Evolutionary conservation across 164 flowering plant genomes (phyloP), one percentile per base, ranked within the genome.

Genomic region (Paratinospora sagittata): DNA sequence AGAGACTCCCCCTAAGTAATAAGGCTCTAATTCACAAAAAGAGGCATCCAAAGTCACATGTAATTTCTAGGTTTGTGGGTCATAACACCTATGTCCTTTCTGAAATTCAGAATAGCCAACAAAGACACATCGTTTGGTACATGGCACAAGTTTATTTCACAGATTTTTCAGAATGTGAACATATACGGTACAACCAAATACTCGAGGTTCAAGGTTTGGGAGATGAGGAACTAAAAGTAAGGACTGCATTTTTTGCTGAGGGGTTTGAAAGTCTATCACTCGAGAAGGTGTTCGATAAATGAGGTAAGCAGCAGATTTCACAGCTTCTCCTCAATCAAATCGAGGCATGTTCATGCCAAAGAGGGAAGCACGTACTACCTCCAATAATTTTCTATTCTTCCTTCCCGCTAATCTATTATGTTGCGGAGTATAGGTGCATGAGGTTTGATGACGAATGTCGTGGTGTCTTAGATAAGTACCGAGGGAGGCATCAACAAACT

Each of bases 261-360:
- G 73, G 21, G 63, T 65, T 47, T 72, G 69, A 66, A 72, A 75
- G 19, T 65, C 70, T 34, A 65, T 16, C 0, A 73, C 72, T 33
- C 68, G 70, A 61, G 81, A 78, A 8, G 77, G 78, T 21, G 45
- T 65, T 26, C 67, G 55, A 62, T 71, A 74, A 8, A 74, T 73
- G 24, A 73, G 68, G 41, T 74, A 73, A 10, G 69, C 61, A 27
- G 61, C 68, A 33, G 65, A 74, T 49, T 77, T 77, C 33, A 77
- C 66, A 10, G 61, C 65, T 27, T 73, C 72, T 43, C 72, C 77
- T 74, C 75, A 71, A 71, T 67, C 68, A n/a, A 26, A 70, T 14
- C 60, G 47, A 36, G 66, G 77, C 62, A 74, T 72, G 33, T 73
- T 78, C 74, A 78, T 78, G 39, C 77, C 70, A 68, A 74, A 78